A percentile compares a stretch with the other conserved stretches of the same genome.
Evolutionary conservation across 2,329 filamentous ascomycete genomes (phyloP).

Genomic region (Esteya vermicola): DNA sequence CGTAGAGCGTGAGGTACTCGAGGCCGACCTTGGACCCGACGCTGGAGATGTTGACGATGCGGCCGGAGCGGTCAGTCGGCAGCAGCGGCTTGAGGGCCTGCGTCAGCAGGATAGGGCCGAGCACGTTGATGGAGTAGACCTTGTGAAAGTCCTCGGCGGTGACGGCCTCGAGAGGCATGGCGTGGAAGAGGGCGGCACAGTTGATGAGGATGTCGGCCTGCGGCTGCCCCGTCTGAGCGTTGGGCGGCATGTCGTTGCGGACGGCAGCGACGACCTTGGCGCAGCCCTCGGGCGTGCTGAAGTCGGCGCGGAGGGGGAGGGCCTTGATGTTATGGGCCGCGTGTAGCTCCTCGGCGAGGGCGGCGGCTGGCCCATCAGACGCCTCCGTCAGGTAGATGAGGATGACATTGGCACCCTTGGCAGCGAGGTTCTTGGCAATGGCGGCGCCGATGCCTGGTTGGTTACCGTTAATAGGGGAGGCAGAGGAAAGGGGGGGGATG

Average conservation of each 20-base stretch:
- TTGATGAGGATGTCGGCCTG: conserved; percentile 75
- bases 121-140: conserved; percentile 68
- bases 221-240: conserved; percentile 31
- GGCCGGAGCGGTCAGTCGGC: conserved; percentile 48
- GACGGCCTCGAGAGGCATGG: conserved; percentile 50
- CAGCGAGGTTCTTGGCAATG: conserved; percentile 53
- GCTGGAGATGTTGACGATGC: conserved; percentile 40
- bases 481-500: too few species aligned
- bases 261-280: conserved; percentile 7
- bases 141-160: conserved; percentile 51
- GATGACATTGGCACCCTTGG: conserved; percentile 54
- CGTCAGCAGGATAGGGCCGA: conserved; percentile 64
- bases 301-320: conserved; percentile 56
- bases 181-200: conserved; percentile 61
- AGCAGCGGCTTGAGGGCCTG: conserved; percentile 59
- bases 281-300: conserved; percentile 37
- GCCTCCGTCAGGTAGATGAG: conserved; percentile 50
- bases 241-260: background rate
- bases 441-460: conserved; percentile 51
- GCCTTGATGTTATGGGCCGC: conserved; percentile 44
- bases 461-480: too few species aligned
- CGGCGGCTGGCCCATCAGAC: conserved; percentile 30
- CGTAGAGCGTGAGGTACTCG: conserved; percentile 25
- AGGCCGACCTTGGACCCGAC: conserved; percentile 20
- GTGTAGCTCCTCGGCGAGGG: conserved; percentile 45